Conservation (phyloP, 768 basidiomycete species). For the Cystofilobasidium bisporidii region DNA sequence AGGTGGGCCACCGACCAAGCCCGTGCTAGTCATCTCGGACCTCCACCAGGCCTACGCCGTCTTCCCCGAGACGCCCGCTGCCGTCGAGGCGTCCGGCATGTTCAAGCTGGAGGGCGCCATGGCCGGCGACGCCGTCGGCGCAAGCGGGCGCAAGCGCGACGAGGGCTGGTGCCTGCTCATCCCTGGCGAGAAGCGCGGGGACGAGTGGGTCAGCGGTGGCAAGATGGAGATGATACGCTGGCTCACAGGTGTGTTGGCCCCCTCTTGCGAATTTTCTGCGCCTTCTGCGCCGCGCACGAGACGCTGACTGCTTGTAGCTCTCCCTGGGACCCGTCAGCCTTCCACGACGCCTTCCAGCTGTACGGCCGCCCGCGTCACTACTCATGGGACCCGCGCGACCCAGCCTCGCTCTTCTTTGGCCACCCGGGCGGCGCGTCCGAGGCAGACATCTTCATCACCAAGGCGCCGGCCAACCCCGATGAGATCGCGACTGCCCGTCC, state of each 20-base stretch:
- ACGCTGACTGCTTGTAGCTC: slow-evolving; percentile 13
- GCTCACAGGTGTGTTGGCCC: slow-evolving; percentile 56
- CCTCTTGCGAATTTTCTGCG: neutral
- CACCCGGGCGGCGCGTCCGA: slow-evolving; percentile 62
- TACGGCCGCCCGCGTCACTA: slow-evolving; percentile 81
- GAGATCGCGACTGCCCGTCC: slow-evolving; percentile 18
- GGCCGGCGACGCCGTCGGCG: slow-evolving; percentile 58
- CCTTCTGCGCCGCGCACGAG: neutral
- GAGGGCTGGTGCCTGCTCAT: slow-evolving; percentile 79
- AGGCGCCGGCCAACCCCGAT: neutral
- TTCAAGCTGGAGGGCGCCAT: slow-evolving; percentile 84
- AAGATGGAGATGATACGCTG: slow-evolving; percentile 82
- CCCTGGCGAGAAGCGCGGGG: slow-evolving; percentile 52
- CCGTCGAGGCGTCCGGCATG: slow-evolving; percentile 77
- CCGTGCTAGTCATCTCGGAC: slow-evolving; percentile 58
- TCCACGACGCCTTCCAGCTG: slow-evolving; percentile 76
- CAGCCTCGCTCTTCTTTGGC: slow-evolving; percentile 77
- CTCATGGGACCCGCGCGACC: slow-evolving; percentile 81
- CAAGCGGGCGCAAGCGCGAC: slow-evolving; percentile 51
- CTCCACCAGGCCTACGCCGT: slow-evolving; percentile 85
- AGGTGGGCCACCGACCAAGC: slow-evolving; percentile 35
- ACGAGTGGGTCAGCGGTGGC: slow-evolving; percentile 27
- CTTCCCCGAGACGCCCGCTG: slow-evolving; percentile 87
- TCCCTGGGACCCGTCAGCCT: slow-evolving; percentile 44
- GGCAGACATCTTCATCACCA: slow-evolving; percentile 19